Base-by-base conservation (phyloP, 192 early-diverging fungal genomes). In the Entomortierella parvispora region DNA sequence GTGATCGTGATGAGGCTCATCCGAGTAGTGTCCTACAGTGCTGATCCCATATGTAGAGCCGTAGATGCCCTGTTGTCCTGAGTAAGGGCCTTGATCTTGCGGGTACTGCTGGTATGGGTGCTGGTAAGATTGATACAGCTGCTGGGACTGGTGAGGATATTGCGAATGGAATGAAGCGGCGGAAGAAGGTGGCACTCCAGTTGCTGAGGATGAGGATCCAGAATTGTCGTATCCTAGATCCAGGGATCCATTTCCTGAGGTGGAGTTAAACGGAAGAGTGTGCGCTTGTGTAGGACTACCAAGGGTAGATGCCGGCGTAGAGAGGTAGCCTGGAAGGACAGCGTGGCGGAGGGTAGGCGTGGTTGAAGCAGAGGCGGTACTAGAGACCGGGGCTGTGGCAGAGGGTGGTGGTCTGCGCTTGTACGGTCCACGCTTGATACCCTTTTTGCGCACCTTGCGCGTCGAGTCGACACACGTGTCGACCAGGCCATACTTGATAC, bases 341-440 rank as follows among this genome's bases (percentile, higher is more conserved):
- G 72, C 72, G 31, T 62, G 61, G 14, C 72, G 58, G 58, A 76
- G 42, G 4, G 72, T 76, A 20, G 72, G 72, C 26, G 69, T 62
- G 17, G 69, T 71, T 25, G 65, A 61, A n/a, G n/a, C n/a, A n/a
- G n/a, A n/a, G n/a, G n/a, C n/a, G n/a, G 37, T 40, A 9, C 7
- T 40, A 9, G 37, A 40, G 37, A 12, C 37, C 12, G 37, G 12
- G 12, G 37, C 7, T 40, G 37, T 40, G 12, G 37, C 37, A 12
- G 37, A 40, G 22, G 65, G 23, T 3, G 65, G 65, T 18, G 60
- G 59, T 79, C 86, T 86, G 46, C 86, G 75, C 68, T 94, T 94
- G 60, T 95, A 96, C 1, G 93, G 93, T 10, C 94, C 94, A 15
- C 94, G 84, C 65, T 93, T 93, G 60, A 95, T 85, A 12, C 94